These are phyloP conservation scores for Botrytis hyacinthi DNA, from an alignment of 2,329 filamentous ascomycete genomes.

Conservation along the genomic window DNA sequence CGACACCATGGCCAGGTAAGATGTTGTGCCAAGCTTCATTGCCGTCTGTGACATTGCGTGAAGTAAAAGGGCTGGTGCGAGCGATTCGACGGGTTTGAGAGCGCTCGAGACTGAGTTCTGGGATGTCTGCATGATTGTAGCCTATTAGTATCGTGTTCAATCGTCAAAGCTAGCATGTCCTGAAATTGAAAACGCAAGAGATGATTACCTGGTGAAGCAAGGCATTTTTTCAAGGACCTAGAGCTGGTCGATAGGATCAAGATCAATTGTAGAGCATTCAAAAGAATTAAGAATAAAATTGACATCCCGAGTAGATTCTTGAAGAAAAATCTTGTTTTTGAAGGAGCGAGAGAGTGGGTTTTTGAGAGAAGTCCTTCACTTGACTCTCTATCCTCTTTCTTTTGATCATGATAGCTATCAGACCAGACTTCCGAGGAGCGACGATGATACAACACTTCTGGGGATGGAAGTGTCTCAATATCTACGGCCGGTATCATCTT, in stretches of 20 bases:
- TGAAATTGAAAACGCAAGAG: neutral
- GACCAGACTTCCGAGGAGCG: neutral
- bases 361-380: neutral
- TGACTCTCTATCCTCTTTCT: neutral
- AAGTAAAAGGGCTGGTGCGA: neutral
- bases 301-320: neutral
- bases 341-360: neutral
- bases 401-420: neutral
- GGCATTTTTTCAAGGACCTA: neutral
- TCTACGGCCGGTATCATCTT: neutral
- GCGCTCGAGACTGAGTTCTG: neutral
- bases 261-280: neutral
- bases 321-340: neutral
- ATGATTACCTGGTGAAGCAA: neutral
- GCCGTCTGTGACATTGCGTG: neutral
- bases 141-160: neutral
- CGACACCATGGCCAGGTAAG: neutral
- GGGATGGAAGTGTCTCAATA: neutral
- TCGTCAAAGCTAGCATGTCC: neutral
- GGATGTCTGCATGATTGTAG: neutral
- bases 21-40: conserved; percentile 8
- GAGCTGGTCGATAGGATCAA: neutral
- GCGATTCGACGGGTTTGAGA: neutral
- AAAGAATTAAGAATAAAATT: neutral
- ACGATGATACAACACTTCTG: neutral